Evolutionary conservation across 2,329 filamentous ascomycete species (phyloP), one percentile per base, ranked within the genome.

Genomic region (Beauveria brongniartii): DNA sequence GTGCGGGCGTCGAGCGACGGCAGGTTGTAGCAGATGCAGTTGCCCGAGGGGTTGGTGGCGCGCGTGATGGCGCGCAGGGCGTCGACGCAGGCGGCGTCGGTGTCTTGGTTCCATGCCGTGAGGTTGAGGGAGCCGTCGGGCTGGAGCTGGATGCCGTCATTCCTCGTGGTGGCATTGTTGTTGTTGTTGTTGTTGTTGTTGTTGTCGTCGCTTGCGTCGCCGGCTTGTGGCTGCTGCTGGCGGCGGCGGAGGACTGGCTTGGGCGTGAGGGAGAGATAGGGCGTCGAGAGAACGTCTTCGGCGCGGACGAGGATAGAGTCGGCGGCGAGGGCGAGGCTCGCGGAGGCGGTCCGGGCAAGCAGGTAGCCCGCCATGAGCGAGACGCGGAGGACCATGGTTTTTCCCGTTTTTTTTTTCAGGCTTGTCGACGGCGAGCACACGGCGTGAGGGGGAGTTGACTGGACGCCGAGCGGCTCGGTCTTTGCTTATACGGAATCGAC

Each of bases 21-120:
- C 26, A 95, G 74, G 71, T 94, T 95, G 77, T 93, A 94, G 80
- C 91, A 95, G 53, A 90, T 83, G 62, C 87, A 88, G 53, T 91
- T 83, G 55, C 91, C 91, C 10, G 89, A 88, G 5, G 89, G 88
- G 66, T 92, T 93, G 26, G 82, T 81, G 47, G 85, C 82, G 63
- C 80, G 76, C 16, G 77, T 76, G 54, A 91, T 77, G 28, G 74
- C 70, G 2, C 73, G 71, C 20, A 94, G 77, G 9, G 82, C 79
- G 24, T 74, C 67, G 50, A 74, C 75, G 72, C 90, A 94, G 24
- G 86, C 86, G 12, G 74, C 68, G 37, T 78, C 76, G 8, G 83
- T 88, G 48, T 77, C 70, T 3, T 68, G 66, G 63, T 86, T 76
- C 85, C 85, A 89, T 7, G 77, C 73, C 3, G 79, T 79, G 68